phyloP scores from a whole-genome alignment of 192 early-diverging fungal species.

The Entomortierella beljakovae region DNA sequence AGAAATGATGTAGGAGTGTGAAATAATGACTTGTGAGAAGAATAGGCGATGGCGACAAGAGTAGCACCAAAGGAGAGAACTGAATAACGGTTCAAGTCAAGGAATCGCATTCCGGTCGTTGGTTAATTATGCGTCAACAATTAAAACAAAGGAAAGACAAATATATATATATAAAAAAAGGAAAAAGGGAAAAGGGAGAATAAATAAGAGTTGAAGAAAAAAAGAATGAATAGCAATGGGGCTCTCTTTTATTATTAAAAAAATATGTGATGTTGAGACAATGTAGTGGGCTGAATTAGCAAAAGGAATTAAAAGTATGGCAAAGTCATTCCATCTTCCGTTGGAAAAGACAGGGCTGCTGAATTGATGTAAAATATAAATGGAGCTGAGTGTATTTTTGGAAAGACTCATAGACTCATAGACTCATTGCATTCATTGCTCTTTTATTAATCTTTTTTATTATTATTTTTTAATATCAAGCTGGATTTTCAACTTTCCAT shows the following conservation, averaged over 20 bases:
- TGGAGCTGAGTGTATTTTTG: too few species aligned
- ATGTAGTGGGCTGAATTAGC: too few species aligned
- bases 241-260: too few species aligned
- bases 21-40: conserved; percentile 48
- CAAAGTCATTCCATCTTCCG: not conserved
- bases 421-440: too few species aligned
- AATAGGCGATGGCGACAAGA: conserved; percentile 42
- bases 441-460: not conserved
- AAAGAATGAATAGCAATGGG: not conserved
- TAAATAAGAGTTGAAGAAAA: not conserved
- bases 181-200: not conserved
- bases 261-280: too few species aligned
- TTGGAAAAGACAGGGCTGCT: too few species aligned
- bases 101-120: conserved; percentile 40
- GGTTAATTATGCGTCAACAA: not conserved
- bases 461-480: not conserved
- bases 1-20: conserved; percentile 46
- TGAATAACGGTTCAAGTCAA: conserved; percentile 54
- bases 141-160: not conserved
- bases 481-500: conserved; percentile 44
- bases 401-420: too few species aligned
- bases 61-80: conserved; percentile 44
- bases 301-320: too few species aligned
- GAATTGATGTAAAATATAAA: too few species aligned
- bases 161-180: not conserved